phyloP scores from a whole-genome alignment of 257 asterid genomes.

The Solanum virginianum region DNA sequence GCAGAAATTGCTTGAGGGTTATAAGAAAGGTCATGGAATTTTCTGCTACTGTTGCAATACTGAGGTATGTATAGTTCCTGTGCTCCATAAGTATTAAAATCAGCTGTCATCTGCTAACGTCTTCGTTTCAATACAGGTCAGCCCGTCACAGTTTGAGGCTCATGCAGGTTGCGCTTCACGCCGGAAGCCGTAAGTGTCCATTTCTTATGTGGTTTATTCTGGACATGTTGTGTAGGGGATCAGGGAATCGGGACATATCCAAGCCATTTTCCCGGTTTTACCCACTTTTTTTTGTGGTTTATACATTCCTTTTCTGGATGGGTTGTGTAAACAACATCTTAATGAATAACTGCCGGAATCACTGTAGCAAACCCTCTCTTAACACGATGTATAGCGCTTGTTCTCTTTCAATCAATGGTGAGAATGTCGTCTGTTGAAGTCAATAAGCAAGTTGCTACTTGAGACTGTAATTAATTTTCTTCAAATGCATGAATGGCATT shows the following conservation, averaged over 20 bases:
- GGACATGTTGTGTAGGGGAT: background rate
- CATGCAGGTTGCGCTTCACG: slow-evolving; percentile 93
- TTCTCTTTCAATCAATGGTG: background rate
- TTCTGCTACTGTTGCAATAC: slow-evolving; percentile 49
- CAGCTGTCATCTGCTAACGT: background rate
- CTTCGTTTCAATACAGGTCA: slow-evolving; percentile 37
- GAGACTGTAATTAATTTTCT: background rate
- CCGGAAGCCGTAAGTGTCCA: slow-evolving; percentile 73
- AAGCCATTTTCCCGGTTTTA: background rate
- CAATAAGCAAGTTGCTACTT: background rate
- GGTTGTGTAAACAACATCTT: background rate
- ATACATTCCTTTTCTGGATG: background rate
- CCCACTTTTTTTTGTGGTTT: background rate
- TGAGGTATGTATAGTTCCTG: slow-evolving; percentile 37
- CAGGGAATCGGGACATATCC: background rate
- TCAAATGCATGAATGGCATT: background rate
- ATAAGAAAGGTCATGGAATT: slow-evolving; percentile 56
- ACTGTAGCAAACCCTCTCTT: too few species aligned
- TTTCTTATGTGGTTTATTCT: background rate
- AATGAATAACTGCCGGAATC: background rate
- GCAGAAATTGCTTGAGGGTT: slow-evolving; percentile 59
- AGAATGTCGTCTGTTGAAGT: background rate
- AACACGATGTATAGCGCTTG: too few species aligned
- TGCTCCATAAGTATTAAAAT: background rate
- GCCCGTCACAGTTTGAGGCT: slow-evolving; percentile 85